Evolutionary conservation across 1,139 yeast species (phyloP).

Genomic region (Geotrichum reessii): DNA sequence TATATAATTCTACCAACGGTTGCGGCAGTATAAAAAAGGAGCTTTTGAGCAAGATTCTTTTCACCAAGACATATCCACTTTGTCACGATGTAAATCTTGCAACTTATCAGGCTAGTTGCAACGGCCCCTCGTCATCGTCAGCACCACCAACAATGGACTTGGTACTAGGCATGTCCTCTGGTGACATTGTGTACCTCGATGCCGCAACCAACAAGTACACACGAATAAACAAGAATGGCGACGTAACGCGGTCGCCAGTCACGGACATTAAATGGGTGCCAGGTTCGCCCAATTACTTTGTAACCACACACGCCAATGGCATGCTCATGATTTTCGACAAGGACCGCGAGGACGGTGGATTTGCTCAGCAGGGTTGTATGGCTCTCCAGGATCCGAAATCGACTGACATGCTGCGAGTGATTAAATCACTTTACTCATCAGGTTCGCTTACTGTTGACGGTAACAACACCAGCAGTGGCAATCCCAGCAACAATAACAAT

Average conservation of each 20-base stretch:
- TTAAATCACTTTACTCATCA: slow-evolving; percentile 25
- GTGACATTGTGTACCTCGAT: slow-evolving; percentile 52
- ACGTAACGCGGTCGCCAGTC: slow-evolving; percentile 37
- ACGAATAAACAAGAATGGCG: slow-evolving; percentile 47
- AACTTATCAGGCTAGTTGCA: slow-evolving; percentile 23
- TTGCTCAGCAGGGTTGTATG: slow-evolving; percentile 21
- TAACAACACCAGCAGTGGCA: neutral
- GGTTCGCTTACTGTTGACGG: neutral
- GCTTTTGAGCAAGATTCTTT: slow-evolving; percentile 37
- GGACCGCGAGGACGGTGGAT: slow-evolving; percentile 39
- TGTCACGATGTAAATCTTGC: slow-evolving; percentile 37
- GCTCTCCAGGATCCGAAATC: slow-evolving; percentile 24
- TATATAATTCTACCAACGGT: slow-evolving; percentile 8
- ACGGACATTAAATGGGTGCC: slow-evolving; percentile 41
- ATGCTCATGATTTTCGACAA: slow-evolving; percentile 39
- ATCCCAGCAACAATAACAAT: slow-evolving; percentile 1
- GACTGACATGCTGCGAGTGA: slow-evolving; percentile 28
- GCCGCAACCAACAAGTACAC: slow-evolving; percentile 44
- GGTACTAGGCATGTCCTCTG: slow-evolving; percentile 46
- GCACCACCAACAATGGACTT: slow-evolving; percentile 41
- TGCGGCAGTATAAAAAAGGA: slow-evolving; percentile 29
- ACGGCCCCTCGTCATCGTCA: slow-evolving; percentile 25
- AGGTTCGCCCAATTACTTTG: slow-evolving; percentile 36
- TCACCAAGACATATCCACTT: slow-evolving; percentile 39
- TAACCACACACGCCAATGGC: slow-evolving; percentile 42